These are phyloP conservation scores for Aspergillus alliaceus DNA, from an alignment of 2,329 filamentous ascomycete species.

Conservation along the genomic window DNA sequence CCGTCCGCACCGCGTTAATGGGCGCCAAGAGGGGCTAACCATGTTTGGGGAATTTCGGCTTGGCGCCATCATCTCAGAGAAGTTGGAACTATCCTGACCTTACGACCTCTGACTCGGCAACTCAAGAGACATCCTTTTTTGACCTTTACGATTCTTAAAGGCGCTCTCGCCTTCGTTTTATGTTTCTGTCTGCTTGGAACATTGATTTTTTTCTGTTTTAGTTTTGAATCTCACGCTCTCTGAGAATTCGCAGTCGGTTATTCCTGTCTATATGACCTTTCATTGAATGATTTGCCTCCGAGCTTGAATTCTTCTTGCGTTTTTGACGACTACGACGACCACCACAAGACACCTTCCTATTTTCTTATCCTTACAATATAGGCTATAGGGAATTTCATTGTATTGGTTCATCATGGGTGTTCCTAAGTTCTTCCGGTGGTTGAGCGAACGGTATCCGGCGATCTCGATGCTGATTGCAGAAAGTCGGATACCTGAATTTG, in stretches of 20 bases:
- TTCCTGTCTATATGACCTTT: conserved; percentile 15
- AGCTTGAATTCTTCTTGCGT: conserved; percentile 20
- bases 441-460: conserved; percentile 96
- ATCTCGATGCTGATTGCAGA: conserved; percentile 98
- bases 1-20: conserved; percentile 37
- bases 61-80: conserved; percentile 17
- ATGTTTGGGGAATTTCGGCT: conserved; percentile 14
- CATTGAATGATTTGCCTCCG: conserved; percentile 17
- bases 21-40: conserved; percentile 24
- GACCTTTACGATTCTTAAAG: conserved; percentile 4
- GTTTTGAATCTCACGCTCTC: conserved; percentile 15
- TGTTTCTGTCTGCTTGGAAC: conserved; percentile 9
- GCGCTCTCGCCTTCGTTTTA: conserved; percentile 11
- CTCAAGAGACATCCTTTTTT: not conserved
- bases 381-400: not conserved
- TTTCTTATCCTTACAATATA: conserved; percentile 14
- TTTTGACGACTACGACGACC: conserved; percentile 23
- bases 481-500: conserved; percentile 98
- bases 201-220: conserved; percentile 18
- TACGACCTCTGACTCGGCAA: not conserved
- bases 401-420: conserved; percentile 60
- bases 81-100: not conserved
- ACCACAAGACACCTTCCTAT: conserved; percentile 11
- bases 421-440: conserved; percentile 94
- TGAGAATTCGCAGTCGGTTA: conserved; percentile 21